phyloP scores from a whole-genome alignment of 2,329 filamentous ascomycete genomes.

The Trichoderma endophyticum region DNA sequence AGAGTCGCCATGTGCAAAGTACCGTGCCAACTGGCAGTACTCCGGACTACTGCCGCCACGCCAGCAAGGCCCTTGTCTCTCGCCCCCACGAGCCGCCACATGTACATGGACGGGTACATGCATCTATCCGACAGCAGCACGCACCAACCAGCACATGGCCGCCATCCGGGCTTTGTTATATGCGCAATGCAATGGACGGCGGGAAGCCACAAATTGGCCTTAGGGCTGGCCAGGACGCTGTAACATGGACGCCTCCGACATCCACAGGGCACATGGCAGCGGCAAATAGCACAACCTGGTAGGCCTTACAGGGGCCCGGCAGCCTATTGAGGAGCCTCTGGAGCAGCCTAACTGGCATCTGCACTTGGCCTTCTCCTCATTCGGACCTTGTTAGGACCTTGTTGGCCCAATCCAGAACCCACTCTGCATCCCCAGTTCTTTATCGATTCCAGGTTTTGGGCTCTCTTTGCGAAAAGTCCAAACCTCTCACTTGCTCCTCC shows the following conservation, averaged over 20 bases:
- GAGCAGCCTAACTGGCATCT: background rate
- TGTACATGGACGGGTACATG: background rate
- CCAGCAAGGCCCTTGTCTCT: background rate
- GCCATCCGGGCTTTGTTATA: background rate
- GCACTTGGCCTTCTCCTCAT: conserved; percentile 11
- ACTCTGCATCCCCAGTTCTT: conserved; percentile 9
- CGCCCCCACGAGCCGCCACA: conserved; percentile 4
- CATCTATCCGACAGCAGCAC: conserved; percentile 13
- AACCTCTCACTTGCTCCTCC: background rate
- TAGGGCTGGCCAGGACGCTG: conserved; percentile 8
- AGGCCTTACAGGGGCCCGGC: background rate
- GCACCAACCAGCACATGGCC: background rate
- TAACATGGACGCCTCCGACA: background rate
- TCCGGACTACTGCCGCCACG: background rate
- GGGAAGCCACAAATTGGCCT: background rate
- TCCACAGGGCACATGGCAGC: conserved; percentile 20
- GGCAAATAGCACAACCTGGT: conserved; percentile 8
- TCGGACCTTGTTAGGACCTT: background rate
- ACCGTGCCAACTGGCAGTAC: background rate
- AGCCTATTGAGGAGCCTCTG: background rate
- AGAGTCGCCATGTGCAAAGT: background rate
- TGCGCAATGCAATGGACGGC: background rate
- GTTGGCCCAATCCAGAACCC: conserved; percentile 12
- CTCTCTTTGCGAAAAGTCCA: conserved; percentile 9
- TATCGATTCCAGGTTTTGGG: conserved; percentile 15